A percentile compares a stretch with the other conserved stretches of the same genome.
phyloP scores from a whole-genome alignment of 1,284 basidiomycete species.

The Pseudozyma pruni region DNA sequence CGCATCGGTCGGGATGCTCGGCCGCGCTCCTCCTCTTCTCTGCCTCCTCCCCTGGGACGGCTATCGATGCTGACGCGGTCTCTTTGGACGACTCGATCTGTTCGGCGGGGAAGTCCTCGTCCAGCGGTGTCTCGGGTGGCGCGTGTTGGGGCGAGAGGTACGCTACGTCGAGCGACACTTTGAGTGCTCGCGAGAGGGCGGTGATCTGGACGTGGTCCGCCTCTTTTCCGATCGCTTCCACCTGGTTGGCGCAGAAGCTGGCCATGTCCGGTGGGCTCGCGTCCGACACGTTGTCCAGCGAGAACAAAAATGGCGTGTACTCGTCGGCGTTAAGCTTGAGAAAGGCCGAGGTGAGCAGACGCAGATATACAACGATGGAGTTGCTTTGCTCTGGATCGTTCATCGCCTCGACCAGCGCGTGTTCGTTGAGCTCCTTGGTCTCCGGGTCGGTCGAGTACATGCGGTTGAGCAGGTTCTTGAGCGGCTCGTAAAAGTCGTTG shows the following conservation, averaged over 20 bases:
- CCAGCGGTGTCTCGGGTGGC: constrained; percentile 45
- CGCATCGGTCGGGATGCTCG: constrained; percentile 45
- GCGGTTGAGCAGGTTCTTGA: constrained; percentile 39
- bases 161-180: constrained; percentile 57
- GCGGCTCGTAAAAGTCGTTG: constrained; percentile 59
- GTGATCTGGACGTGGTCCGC: constrained; percentile 65
- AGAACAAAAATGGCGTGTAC: constrained; percentile 58
- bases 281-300: constrained; percentile 23
- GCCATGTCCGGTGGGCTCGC: constrained; percentile 47
- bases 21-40: constrained; percentile 11
- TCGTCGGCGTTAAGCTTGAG: constrained; percentile 59
- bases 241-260: constrained; percentile 54
- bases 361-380: constrained; percentile 60
- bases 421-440: constrained; percentile 44
- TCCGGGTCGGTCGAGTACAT: constrained; percentile 53
- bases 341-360: constrained; percentile 53
- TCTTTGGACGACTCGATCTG: constrained; percentile 12
- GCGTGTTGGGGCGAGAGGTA: constrained; percentile 53
- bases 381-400: constrained; percentile 61
- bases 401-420: constrained; percentile 46
- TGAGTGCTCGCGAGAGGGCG: constrained; percentile 52
- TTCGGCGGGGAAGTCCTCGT: constrained; percentile 29
- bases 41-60: constrained; percentile 36
- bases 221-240: constrained; percentile 63
- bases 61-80: constrained; percentile 16